Base-by-base conservation (phyloP, 2,329 filamentous ascomycete genomes). In the Atkinsonella texensis region DNA sequence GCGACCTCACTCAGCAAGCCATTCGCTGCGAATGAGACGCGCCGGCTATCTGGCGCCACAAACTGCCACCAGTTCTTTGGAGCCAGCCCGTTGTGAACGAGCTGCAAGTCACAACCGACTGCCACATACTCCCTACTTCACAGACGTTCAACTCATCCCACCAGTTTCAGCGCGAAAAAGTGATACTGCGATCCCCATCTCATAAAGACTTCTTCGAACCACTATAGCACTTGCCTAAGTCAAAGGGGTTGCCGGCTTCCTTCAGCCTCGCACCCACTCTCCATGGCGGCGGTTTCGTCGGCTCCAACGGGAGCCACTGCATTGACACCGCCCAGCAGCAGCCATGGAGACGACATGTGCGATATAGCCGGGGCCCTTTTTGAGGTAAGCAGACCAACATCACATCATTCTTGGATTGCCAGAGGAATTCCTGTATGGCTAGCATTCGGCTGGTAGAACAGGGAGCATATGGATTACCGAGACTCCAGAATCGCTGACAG, bases 241-340 rank as follows among this genome's bases (percentile, higher is more conserved):
- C 15, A 50, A 58, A 58, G 56, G 60, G 63, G 59, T 59, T 55
- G 62, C 57, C 13, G 62, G 63, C 62, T 56, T 57, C 58, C 58
- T 50, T 31, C 48, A 49, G 49, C 52, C 53, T 47, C 56, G 49
- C 52, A 49, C 44, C 53, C 49, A 55, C 49, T 55, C 55, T 55
- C 53, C 56, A 80, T 79, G 77, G 72, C 76, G 60, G 70, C 74
- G 62, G 72, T 80, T 64, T 75, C 76, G 57, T 66, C 74, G 57
- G 68, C 68, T 58, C 71, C 72, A 55, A 71, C 71, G 55, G 68
- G 73, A 49, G 68, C 73, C 54, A 70, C 73, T 51, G 67, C 69
- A 45, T 65, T 79, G 54, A 73, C 71, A 55, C 72, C 74, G 52
- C 70, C 75, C 15, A 69, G 68, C 56, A 76, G 72, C 60, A 71